A percentile compares a stretch with the other conserved stretches of the same genome.
Conservation (phyloP, 2,329 filamentous ascomycete species). For the Didymella glomerata region DNA sequence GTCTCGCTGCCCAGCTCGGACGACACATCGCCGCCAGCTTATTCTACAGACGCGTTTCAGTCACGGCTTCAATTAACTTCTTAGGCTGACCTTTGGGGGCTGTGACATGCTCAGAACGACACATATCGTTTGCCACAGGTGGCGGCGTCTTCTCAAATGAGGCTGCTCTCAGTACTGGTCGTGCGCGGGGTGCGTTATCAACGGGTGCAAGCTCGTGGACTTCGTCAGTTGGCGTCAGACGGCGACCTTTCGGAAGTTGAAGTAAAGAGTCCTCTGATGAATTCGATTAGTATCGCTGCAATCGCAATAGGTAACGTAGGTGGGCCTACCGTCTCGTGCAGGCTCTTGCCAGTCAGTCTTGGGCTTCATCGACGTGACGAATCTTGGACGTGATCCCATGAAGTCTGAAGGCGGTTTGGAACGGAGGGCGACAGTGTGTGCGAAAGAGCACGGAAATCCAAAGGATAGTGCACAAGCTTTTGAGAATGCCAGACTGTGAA, state of each 20-base stretch:
- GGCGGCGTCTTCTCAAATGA: not conserved
- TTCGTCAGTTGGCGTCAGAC: not conserved
- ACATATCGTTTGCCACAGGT: not conserved
- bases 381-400: not conserved
- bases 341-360: constrained; percentile 15
- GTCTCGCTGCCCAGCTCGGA: not conserved
- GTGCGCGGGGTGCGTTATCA: not conserved
- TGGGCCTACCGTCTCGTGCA: not conserved
- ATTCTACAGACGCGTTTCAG: not conserved
- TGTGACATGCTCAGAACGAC: not conserved
- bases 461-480: not conserved
- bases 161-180: too few relatives aligned
- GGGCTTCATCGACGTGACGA: not conserved
- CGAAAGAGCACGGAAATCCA: not conserved
- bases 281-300: not conserved
- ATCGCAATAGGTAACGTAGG: not conserved
- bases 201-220: not conserved
- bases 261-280: constrained; percentile 3
- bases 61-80: too few relatives aligned
- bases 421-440: not conserved
- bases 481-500: not conserved
- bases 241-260: not conserved
- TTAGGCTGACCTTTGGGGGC: not conserved
- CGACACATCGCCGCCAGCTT: too few relatives aligned
- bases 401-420: not conserved